phyloP scores from a whole-genome alignment of 2,329 filamentous ascomycete species.

The Neophaeococcomyces aloes region DNA sequence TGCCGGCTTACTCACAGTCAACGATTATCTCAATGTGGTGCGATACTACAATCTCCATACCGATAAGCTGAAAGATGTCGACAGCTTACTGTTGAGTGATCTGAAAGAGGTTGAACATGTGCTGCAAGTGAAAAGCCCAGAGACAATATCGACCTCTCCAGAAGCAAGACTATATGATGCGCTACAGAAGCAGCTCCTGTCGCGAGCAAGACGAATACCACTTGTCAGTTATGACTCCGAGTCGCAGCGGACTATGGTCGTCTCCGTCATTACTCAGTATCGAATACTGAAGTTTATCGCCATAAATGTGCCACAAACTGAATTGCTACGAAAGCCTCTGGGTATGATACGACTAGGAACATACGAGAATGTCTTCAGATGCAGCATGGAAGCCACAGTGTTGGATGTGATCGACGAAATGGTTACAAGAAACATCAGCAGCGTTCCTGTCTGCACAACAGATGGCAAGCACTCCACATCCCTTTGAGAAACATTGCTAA shows the following conservation, averaged over 20 bases:
- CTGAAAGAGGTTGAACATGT: conserved; percentile 95
- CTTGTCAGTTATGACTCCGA: conserved; percentile 90
- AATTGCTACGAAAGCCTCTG: conserved; percentile 77
- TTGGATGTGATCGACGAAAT: conserved; percentile 90
- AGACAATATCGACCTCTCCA: conserved; percentile 93
- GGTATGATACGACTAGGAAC: conserved; percentile 76
- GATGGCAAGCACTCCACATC: conserved; percentile 40
- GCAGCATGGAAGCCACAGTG: conserved; percentile 79
- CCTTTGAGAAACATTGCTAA: conserved; percentile 5
- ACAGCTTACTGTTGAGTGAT: conserved; percentile 86
- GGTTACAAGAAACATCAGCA: conserved; percentile 87
- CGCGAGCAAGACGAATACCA: conserved; percentile 83
- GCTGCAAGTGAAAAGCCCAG: conserved; percentile 78
- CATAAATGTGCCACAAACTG: conserved; percentile 83
- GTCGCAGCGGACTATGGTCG: conserved; percentile 80
- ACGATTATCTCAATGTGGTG: conserved; percentile 96
- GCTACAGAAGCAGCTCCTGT: conserved; percentile 86
- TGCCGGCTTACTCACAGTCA: conserved; percentile 85
- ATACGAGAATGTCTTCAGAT: conserved; percentile 69
- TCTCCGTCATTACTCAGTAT: conserved; percentile 96
- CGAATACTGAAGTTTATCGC: conserved; percentile 97
- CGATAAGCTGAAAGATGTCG: conserved; percentile 76
- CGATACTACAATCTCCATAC: conserved; percentile 99
- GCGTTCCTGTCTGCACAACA: conserved; percentile 80
- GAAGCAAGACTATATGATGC: conserved; percentile 87